Base-by-base conservation (phyloP, 441 rosid species). In the Populus tomentosa region DNA sequence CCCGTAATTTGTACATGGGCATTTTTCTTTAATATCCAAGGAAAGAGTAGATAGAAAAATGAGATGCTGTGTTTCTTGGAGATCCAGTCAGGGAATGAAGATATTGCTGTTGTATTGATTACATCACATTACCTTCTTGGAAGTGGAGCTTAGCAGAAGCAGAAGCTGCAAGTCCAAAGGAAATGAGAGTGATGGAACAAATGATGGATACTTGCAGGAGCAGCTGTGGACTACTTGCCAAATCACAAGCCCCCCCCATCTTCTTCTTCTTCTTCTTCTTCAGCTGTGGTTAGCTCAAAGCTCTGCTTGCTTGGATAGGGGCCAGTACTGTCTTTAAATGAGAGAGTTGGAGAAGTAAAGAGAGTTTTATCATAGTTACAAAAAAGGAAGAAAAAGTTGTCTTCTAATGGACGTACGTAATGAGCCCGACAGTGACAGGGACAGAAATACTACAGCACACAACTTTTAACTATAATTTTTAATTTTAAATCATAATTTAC, bases 91-190 rank as follows among this genome's bases (percentile, higher is more conserved):
- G 18, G 23, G 1, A 13, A 66, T 4, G 2, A 20, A 26, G 13
- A 20, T 3, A 35, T 61, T n/a, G 10, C 13, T 32, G 75, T n/a
- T 16, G 28, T 64, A 38, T 13, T 64, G 2, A 36, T 7, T 62
- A 20, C 32, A 42, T 70, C 30, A 42, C 62, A 77, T 73, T 89
- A 89, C 95, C 93, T 87, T 91, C 95, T 8, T 50, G 64, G 28
- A 73, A 36, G 18, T 85, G 85, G 75, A 91, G 95, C 86, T 78
- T 86, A 46, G 79, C 59, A 23, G 83, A 64, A 72, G 81, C 82
- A 7, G 86, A 59, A 69, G 81, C 85, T 6, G 89, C 81, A 72
- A 78, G 66, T 75, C 77, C 33, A 59, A 71, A 75, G 66, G 70
- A 69, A 69, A 78, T 36, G 62, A 62, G 81, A 6, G 76, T 24